Evolutionary conservation across 163 green algal species (phyloP).

Genomic region (Coccomyxa subellipsoidea): DNA sequence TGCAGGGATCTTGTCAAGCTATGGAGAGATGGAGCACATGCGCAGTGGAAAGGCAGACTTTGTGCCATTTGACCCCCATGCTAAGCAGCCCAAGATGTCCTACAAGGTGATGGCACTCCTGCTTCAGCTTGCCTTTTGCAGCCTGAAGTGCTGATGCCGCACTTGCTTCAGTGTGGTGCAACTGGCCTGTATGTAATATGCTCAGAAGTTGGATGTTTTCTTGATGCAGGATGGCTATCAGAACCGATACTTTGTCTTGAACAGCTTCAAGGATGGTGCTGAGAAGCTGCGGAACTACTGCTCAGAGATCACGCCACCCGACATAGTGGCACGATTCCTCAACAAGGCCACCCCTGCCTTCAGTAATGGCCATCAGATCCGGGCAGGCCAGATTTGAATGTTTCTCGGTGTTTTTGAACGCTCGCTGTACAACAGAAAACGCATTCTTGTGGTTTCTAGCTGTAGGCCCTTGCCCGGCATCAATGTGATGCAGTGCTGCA

Average conservation of each 20-base stretch:
- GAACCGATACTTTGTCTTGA: conserved; percentile 67
- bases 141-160: background rate
- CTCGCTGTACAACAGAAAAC: background rate
- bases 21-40: conserved; percentile 88
- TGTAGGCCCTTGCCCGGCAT: too few species aligned
- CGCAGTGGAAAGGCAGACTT: conserved; percentile 45
- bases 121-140: background rate
- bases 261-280: conserved; percentile 67
- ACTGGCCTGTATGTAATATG: too few species aligned
- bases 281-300: conserved; percentile 51
- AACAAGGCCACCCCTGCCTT: background rate
- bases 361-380: background rate
- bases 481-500: too few species aligned
- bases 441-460: background rate
- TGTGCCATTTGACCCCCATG: conserved; percentile 73
- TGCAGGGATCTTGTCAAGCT: conserved; percentile 76
- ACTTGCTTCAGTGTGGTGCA: too few species aligned
- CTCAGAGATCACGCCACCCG: conserved; percentile 19
- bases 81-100: conserved; percentile 76
- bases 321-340: background rate
- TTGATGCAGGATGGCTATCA: conserved; percentile 56
- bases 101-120: conserved; percentile 14
- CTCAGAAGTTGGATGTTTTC: background rate
- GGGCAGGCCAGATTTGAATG: background rate
- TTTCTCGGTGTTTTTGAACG: background rate